Evolutionary conservation across 768 basidiomycete genomes (phyloP), one percentile per base, ranked within the genome.

Genomic region (Symmetrospora coprosmae): DNA sequence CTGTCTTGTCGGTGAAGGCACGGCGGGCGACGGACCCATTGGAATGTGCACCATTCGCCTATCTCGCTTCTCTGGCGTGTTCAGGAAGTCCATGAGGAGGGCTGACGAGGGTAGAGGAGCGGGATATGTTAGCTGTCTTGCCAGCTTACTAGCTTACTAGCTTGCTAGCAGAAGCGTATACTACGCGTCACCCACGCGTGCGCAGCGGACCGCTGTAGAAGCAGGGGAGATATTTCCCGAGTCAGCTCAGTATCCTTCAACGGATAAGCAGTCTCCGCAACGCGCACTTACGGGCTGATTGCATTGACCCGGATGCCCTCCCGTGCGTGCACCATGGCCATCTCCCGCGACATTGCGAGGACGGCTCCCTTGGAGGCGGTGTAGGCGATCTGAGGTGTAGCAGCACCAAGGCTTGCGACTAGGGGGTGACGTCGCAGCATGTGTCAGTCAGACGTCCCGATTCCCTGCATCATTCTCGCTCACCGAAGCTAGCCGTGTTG

Each of bases 341-440:
- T 78, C 71, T 99, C 94, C 37, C 94, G 82, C 16, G 89, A 92
- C 90, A 99, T 91, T 3, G 94, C 87, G 45, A 99, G 82, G n/a
- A 97, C 94, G 31, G 84, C 94, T 64, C 94, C 92, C 78, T 97
- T 96, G 6, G 88, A 91, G 1, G 91, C 88, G 48, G 91, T 97
- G 73, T 94, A 99, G 53, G 94, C 94, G n/a, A 99, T 75, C 71
- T 99, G 94, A 52, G 94, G 91, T 2, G 94, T 96, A 9, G 94
- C 94, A 53, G 94, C 94, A 35, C 94, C 94, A 78, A 92, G 75
- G 62, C 89, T 74, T 14, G 91, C 91, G 19, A 99, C 94, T 58
- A 35, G 4, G n/a, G 51, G 38, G 30, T n/a, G 37, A 25, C n/a
- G n/a, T n/a, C 27, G 16, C 23, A 35, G n/a, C 4, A 31, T 43